These are phyloP conservation scores for Cordyceps cateniannulata DNA, from an alignment of 2,329 filamentous ascomycete genomes.

Conservation along the genomic window DNA sequence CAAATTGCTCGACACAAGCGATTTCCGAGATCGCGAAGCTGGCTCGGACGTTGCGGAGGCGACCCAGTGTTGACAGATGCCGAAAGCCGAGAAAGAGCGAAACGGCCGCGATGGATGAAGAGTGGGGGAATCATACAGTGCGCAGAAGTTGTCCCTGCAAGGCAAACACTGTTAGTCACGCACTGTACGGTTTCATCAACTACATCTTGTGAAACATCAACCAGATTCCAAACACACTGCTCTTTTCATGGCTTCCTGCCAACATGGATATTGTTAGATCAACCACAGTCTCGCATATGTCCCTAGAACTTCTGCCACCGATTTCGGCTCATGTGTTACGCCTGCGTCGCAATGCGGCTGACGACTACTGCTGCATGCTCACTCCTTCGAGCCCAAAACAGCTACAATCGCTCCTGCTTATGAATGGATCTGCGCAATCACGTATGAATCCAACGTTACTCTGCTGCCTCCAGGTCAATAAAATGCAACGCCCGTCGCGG, in stretches of 20 bases:
- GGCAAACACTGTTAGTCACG: not conserved
- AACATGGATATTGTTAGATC: too few relatives aligned
- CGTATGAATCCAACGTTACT: too few relatives aligned
- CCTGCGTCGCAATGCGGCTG: not conserved
- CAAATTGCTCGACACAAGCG: not conserved
- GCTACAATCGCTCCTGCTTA: not conserved
- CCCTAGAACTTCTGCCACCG: not conserved
- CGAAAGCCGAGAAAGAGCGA: constrained; percentile 28
- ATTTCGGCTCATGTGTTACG: not conserved
- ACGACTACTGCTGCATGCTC: not conserved
- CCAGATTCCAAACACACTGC: not conserved
- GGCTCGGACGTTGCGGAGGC: constrained; percentile 13
- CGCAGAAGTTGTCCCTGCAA: too few relatives aligned
- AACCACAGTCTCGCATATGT: not conserved
- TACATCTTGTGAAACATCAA: not conserved
- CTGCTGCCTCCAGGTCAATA: too few relatives aligned
- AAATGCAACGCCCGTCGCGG: not conserved
- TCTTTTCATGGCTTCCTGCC: not conserved
- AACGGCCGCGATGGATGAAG: not conserved
- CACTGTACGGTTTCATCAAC: not conserved
- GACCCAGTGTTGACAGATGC: constrained; percentile 26
- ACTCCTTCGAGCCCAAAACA: not conserved
- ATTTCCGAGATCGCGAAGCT: constrained; percentile 21
- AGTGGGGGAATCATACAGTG: constrained; percentile 3
- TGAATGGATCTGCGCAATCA: not conserved